phyloP scores from a whole-genome alignment of 2,329 filamentous ascomycete species.

The Alternaria atra region DNA sequence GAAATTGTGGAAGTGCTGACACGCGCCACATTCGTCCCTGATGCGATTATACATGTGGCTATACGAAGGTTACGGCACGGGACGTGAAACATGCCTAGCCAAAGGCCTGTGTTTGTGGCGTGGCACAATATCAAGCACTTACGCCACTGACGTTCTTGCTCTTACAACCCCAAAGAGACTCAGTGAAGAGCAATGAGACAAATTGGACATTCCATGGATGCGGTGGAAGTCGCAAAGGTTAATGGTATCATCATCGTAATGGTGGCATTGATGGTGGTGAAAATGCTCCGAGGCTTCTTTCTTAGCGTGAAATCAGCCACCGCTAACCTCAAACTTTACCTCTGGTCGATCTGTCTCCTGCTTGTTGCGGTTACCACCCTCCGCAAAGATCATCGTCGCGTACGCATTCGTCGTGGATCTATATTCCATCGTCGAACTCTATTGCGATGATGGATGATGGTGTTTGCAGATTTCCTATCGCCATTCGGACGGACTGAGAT shows the following conservation, averaged over 20 bases:
- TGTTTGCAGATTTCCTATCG: not conserved
- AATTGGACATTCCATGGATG: not conserved
- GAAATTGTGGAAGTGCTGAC: not conserved
- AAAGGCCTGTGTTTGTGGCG: not conserved
- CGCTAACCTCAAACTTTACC: not conserved
- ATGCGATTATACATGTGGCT: not conserved
- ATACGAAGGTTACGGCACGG: not conserved
- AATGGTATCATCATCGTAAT: not conserved
- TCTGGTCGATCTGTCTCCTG: not conserved
- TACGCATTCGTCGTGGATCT: not conserved
- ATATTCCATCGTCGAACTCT: not conserved
- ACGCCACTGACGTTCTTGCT: not conserved
- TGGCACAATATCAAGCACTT: not conserved
- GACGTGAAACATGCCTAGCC: not conserved
- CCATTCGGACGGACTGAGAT: not conserved
- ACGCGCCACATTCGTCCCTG: constrained; percentile 2
- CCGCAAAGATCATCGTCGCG: not conserved
- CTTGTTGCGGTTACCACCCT: constrained; percentile 1
- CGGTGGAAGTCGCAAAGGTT: not conserved
- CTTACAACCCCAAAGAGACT: not conserved
- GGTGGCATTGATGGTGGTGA: not conserved
- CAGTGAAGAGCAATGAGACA: not conserved
- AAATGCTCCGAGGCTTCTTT: not conserved
- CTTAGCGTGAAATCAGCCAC: not conserved
- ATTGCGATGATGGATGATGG: not conserved